These are phyloP conservation scores for Suillus luteus DNA, from an alignment of 768 basidiomycete species.

Conservation along the genomic window DNA sequence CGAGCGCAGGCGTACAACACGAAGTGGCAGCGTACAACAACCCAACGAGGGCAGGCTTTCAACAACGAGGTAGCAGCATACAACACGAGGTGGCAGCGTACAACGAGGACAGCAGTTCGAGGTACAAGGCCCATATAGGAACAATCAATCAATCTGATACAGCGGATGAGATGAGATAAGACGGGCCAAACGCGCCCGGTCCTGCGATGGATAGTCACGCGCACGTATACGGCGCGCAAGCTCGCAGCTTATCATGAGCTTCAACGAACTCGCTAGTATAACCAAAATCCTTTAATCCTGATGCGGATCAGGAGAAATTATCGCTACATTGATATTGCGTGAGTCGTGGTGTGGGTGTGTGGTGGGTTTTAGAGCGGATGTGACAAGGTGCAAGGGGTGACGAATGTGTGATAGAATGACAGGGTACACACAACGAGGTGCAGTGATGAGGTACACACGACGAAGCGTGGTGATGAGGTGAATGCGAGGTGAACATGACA, in stretches of 20 bases:
- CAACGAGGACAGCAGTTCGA: background rate
- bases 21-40: background rate
- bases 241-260: background rate
- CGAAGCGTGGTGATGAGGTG: background rate
- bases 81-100: background rate
- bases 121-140: background rate
- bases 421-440: background rate
- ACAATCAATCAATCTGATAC: slow-evolving; percentile 2
- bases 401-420: background rate
- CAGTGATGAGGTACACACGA: background rate
- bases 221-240: background rate
- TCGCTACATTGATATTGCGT: slow-evolving; percentile 10
- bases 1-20: background rate
- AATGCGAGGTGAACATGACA: background rate
- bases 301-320: background rate
- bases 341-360: background rate
- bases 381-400: background rate
- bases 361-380: background rate
- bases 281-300: slow-evolving; percentile 8
- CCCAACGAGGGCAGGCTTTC: background rate
- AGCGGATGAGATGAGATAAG: background rate
- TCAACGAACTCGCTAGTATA: background rate
- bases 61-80: background rate
- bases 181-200: background rate
- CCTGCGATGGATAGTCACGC: background rate